phyloP scores from a whole-genome alignment of 2,329 filamentous ascomycete species.

The Alternaria sp. region DNA sequence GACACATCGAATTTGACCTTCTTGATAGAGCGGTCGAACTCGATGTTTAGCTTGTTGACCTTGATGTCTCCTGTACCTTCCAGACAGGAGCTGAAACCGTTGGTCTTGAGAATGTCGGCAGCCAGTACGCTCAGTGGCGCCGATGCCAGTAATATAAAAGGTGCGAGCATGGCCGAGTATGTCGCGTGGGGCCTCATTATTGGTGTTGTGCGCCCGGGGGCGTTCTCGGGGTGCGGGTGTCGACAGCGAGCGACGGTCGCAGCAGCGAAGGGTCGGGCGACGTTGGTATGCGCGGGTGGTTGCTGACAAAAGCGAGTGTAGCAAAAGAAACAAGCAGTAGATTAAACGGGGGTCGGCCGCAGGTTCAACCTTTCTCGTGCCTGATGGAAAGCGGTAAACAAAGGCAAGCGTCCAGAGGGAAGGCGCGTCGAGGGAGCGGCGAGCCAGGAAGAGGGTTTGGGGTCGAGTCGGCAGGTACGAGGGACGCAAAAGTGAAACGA shows the following conservation, averaged over 20 bases:
- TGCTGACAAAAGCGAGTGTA: conserved; percentile 13
- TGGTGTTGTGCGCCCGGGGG: conserved; percentile 37
- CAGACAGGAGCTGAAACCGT: conserved; percentile 78
- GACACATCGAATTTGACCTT: conserved; percentile 81
- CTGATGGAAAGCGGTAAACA: conserved; percentile 22
- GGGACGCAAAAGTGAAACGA: conserved; percentile 44
- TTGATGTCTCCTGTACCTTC: conserved; percentile 64
- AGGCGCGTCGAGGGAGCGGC: neutral
- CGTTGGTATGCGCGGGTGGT: neutral
- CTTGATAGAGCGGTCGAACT: conserved; percentile 77
- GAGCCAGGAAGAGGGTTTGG: neutral
- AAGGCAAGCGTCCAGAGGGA: conserved; percentile 15
- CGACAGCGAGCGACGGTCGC: conserved; percentile 16
- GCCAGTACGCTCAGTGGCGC: conserved; percentile 62
- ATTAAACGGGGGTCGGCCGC: conserved; percentile 41
- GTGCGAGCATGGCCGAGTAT: conserved; percentile 47
- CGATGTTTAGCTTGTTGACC: conserved; percentile 76
- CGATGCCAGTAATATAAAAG: conserved; percentile 47
- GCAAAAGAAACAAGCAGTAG: neutral
- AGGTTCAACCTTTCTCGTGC: conserved; percentile 48
- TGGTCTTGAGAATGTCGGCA: conserved; percentile 77
- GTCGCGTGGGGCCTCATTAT: conserved; percentile 45
- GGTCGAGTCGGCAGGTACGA: conserved; percentile 4
- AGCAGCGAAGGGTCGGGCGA: neutral
- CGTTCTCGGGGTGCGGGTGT: conserved; percentile 23